Evolutionary conservation across 2,329 filamentous ascomycete species (phyloP), one percentile per base, ranked within the genome.

Genomic region (Elsinoe fawcettii): DNA sequence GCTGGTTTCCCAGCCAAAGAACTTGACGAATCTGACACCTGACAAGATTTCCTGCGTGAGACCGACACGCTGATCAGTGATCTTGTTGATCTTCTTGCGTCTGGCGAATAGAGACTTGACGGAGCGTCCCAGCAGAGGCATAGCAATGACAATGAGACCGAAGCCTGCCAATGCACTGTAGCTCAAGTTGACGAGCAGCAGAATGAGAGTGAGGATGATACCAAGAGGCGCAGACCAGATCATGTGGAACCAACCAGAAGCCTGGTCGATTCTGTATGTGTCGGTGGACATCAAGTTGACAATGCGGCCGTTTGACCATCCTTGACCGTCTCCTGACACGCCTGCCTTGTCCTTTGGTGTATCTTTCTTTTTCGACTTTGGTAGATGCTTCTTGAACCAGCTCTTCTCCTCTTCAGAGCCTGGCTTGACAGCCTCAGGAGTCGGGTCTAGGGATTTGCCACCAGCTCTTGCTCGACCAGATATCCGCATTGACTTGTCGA

Each of bases 281-380:
- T 97, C 92, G 44, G 93, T 90, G 60, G 89, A 92, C 91, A 97
- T 96, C 64, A 97, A 69, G 63, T 95, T 95, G 67, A 93, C 84
- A 55, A 97, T 89, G 61, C 90, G 84, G 20, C 93, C 93, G 66
- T 96, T 97, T 58, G 85, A 85, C 92, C 92, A 97, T 22, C 92
- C 93, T 20, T 82, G 77, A 2, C 86, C 88, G 65, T 93, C 87
- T 3, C 82, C 83, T 9, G 80, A 72, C 18, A 86, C 73, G 2
- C 79, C 81, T 36, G 68, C 67, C 20, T 74, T 72, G 11, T 67
- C 70, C 43, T 74, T 73, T 3, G 69, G 64, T 51, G 75, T 74
- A 5, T 56, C 41, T 18, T 56, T 56, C 25, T 75, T 64, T 43
- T 58, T 58, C 12, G 75, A 72, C 69, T 66, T 72, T 62, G 67